These are phyloP conservation scores for Pelagophyceae sp. DNA, from an alignment of 352 stramenopile genomes.

Conservation along the genomic window DNA sequence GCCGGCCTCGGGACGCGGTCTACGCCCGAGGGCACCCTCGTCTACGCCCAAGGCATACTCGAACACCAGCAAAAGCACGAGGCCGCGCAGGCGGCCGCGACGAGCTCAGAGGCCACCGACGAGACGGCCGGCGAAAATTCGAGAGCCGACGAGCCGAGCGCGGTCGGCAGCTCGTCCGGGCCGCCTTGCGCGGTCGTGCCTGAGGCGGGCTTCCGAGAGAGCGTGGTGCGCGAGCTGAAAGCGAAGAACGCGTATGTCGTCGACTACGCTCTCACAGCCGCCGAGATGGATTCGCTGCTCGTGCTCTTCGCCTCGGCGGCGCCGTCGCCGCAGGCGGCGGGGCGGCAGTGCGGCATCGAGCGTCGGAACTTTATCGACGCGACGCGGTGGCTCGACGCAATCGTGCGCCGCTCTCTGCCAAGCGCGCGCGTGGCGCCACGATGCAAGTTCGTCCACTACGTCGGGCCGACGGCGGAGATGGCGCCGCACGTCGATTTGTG, in stretches of 20 bases:
- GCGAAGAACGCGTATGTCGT: background rate
- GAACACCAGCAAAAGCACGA: too few species aligned
- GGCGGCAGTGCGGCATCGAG: conserved; percentile 2
- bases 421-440: background rate
- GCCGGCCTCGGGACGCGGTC: background rate
- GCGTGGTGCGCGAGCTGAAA: background rate
- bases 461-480: background rate
- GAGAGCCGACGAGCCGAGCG: too few species aligned
- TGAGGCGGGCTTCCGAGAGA: too few species aligned
- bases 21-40: background rate
- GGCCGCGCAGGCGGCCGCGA: too few species aligned
- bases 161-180: too few species aligned
- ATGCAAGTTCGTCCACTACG: conserved; percentile 13
- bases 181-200: too few species aligned
- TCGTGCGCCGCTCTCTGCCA: background rate
- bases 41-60: too few species aligned
- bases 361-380: conserved; percentile 17
- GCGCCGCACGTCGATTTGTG: conserved; percentile 2
- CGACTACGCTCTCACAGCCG: too few species aligned
- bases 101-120: too few species aligned
- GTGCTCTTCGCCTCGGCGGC: background rate
- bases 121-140: too few species aligned
- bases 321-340: background rate
- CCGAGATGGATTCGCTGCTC: background rate
- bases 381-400: background rate